phyloP scores from a whole-genome alignment of 148 eudicot genomes.

The Cornus controversa region DNA sequence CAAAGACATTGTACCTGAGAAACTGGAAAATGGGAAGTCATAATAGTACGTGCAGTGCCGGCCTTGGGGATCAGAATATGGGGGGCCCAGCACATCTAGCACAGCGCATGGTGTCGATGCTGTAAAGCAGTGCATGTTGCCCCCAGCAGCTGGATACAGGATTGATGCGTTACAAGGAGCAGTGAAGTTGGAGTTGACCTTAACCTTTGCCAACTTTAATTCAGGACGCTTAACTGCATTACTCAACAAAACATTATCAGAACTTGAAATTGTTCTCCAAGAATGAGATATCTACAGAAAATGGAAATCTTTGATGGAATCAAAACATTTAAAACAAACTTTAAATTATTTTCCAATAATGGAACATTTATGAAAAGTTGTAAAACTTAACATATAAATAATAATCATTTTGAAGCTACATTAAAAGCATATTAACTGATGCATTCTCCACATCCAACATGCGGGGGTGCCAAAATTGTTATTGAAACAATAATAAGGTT shows the following conservation, averaged over 20 bases:
- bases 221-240: slow-evolving; percentile 22
- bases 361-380: too few relatives aligned
- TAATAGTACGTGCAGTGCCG: slow-evolving; percentile 79
- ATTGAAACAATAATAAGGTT: neutral
- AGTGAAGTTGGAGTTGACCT: slow-evolving; percentile 53
- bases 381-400: too few relatives aligned
- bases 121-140: slow-evolving; percentile 88
- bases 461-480: neutral
- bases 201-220: slow-evolving; percentile 59
- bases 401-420: neutral
- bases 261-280: neutral
- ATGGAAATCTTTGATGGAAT: too few relatives aligned
- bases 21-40: slow-evolving; percentile 50
- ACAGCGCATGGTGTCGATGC: slow-evolving; percentile 82
- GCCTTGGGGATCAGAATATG: slow-evolving; percentile 79
- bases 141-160: slow-evolving; percentile 81
- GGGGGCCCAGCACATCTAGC: slow-evolving; percentile 85
- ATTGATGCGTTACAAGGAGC: slow-evolving; percentile 76
- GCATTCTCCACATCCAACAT: neutral
- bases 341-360: too few relatives aligned
- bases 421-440: neutral
- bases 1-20: slow-evolving; percentile 44
- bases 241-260: slow-evolving; percentile 6
- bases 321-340: too few relatives aligned
- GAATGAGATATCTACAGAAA: too few relatives aligned